Evolutionary conservation across 768 basidiomycete genomes (phyloP), one percentile per base, ranked within the genome.

Genomic region (Kwoniella sp.): DNA sequence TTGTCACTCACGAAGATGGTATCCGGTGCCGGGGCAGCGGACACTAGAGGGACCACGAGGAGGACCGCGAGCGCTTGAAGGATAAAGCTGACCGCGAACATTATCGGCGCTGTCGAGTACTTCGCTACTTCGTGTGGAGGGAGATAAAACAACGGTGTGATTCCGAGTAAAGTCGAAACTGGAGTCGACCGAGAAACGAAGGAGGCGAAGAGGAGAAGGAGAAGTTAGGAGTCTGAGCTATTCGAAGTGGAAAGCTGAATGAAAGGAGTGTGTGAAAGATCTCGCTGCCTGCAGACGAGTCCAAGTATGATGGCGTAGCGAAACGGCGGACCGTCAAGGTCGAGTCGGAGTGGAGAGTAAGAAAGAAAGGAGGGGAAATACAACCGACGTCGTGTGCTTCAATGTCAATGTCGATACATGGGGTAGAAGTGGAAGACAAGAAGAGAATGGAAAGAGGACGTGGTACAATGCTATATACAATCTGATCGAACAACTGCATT

Each of bases 1-100:
- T 34, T 34, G 41, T 22, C 12, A 64, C 63, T 64, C 50, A 64
- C 63, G 37, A 64, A 64, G 28, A 64, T 64, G 22, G 55, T 50
- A n/a, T 64, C 63, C 4, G 63, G 55, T 12, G 63, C 63, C 17
- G 61, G 61, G 13, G 61, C 61, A 25, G 61, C 61, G 5, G 55
- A 25, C 17, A 22, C 29, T 3, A 55, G 7, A 7, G 61, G 61
- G 47, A 55, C 15, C 7, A 63, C 9, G 22, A 63, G 38, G 4
- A 63, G 25, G 13, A 63, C 37, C 30, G 53, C 61, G 53, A 61
- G 41, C 17, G 53, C 41, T 17, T 38, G 38, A 13, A 63, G 28
- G 13, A 63, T 15, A 22, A 45, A 12, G 26, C 23, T 48, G 45
- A 62, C 13, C 9, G 53, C 26, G 29, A 45, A 38, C 61, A 63